Evolutionary conservation across 768 basidiomycete genomes (phyloP).

Genomic region (Leccinum aurantiacum): DNA sequence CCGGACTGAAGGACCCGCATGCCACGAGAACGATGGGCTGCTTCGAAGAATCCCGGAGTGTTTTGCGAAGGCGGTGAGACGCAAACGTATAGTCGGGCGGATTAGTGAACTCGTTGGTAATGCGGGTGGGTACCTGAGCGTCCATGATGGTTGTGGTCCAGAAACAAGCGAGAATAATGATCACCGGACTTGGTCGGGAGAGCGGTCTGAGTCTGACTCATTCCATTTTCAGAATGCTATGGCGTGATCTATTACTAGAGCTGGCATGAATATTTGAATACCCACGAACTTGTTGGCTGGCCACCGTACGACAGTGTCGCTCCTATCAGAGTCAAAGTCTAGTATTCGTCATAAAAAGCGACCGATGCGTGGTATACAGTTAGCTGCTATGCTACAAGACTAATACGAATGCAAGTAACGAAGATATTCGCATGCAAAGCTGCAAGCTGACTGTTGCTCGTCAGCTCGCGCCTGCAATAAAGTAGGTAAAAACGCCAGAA

Average conservation of each 20-base stretch:
- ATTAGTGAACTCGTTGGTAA: constrained; percentile 47
- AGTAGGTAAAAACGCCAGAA: background rate
- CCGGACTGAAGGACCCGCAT: constrained; percentile 96
- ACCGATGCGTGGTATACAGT: constrained; percentile 19
- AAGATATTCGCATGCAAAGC: constrained; percentile 3
- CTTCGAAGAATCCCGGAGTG: constrained; percentile 61
- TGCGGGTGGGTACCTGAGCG: constrained; percentile 19
- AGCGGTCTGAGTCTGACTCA: background rate
- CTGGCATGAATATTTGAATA: constrained; percentile 6
- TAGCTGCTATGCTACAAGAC: constrained; percentile 25
- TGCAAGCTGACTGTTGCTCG: constrained; percentile 11
- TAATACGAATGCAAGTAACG: constrained; percentile 14
- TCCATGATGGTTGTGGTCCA: constrained; percentile 28
- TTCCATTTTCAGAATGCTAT: background rate
- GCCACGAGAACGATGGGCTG: constrained; percentile 93
- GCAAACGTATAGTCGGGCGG: constrained; percentile 70
- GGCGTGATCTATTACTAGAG: constrained; percentile 14
- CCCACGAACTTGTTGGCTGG: constrained; percentile 19
- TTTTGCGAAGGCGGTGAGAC: constrained; percentile 57
- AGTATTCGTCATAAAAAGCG: constrained; percentile 3
- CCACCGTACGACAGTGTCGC: background rate
- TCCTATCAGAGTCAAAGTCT: background rate
- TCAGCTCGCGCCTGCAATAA: constrained; percentile 4
- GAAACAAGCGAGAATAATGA: constrained; percentile 8
- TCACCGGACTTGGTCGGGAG: constrained; percentile 9